Evolutionary conservation across 495 filamentous ascomycete genomes (phyloP).

Genomic region (Xylaria scruposa): DNA sequence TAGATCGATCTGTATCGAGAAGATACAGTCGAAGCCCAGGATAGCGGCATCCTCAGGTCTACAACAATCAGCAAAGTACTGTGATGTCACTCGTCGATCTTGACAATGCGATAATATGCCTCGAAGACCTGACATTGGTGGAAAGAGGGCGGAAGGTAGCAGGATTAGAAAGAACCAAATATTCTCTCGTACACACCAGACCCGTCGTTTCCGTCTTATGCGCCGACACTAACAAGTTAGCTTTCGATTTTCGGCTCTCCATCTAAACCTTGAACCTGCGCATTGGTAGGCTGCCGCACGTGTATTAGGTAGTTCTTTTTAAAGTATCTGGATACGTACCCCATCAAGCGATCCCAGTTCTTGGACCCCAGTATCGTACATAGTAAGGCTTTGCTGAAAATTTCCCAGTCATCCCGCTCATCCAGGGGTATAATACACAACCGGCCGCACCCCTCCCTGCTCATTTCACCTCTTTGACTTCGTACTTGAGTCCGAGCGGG

Average conservation of each 20-base stretch:
- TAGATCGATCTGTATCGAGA: neutral
- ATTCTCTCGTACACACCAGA: neutral
- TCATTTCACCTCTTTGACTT: neutral
- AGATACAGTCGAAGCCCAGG: neutral
- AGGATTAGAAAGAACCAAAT: neutral
- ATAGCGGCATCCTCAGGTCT: neutral
- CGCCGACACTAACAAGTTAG: conserved; percentile 12
- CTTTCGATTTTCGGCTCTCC: conserved; percentile 4
- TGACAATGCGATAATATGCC: neutral
- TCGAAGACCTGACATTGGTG: neutral
- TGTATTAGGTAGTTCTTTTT: neutral
- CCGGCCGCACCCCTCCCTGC: conserved; percentile 15
- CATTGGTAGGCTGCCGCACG: neutral
- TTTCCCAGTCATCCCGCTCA: neutral
- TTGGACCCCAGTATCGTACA: neutral
- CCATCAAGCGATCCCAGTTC: neutral
- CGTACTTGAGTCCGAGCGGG: neutral
- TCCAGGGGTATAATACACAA: conserved; percentile 22
- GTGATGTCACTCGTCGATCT: neutral
- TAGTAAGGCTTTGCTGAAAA: conserved; percentile 18
- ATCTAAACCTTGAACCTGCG: neutral
- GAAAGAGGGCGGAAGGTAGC: neutral
- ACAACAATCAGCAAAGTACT: neutral
- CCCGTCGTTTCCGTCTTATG: conserved; percentile 18
- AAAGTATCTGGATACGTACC: conserved; percentile 9